Conservation (phyloP, 192 early-diverging fungal genomes). For the Entrophospora sp. region DNA sequence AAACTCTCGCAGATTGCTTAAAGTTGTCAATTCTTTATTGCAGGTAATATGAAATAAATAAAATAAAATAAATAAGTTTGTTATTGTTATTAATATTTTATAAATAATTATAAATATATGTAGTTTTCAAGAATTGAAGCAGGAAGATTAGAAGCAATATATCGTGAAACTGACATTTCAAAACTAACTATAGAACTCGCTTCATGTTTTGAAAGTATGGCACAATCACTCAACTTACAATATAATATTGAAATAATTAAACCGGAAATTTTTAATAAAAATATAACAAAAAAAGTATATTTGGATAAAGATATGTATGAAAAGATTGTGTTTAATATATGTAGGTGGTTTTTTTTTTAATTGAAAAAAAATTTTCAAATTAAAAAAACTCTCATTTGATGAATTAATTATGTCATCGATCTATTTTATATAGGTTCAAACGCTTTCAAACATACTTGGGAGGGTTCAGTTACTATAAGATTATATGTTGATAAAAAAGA, state of each 20-base stretch:
- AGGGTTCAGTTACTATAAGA: constrained; percentile 37
- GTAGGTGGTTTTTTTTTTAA: constrained; percentile 2
- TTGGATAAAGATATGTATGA: constrained; percentile 55
- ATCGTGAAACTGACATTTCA: constrained; percentile 32
- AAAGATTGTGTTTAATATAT: constrained; percentile 53
- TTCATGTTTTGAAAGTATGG: constrained; percentile 41
- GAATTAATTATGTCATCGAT: not conserved
- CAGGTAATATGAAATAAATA: not conserved
- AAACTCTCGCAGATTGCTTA: constrained; percentile 43
- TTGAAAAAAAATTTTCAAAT: not conserved
- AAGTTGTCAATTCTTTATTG: constrained; percentile 46
- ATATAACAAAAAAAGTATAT: constrained; percentile 19
- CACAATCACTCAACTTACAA: constrained; percentile 38
- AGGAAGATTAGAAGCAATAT: constrained; percentile 42
- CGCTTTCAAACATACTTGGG: constrained; percentile 39
- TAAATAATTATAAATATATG: not conserved
- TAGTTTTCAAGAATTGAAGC: constrained; percentile 47
- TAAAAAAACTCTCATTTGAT: not conserved
- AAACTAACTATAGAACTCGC: constrained; percentile 37
- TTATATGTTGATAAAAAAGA: constrained; percentile 34
- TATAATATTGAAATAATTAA: constrained; percentile 33
- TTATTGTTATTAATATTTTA: not conserved
- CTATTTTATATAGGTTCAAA: constrained; percentile 21
- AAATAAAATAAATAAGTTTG: not conserved
- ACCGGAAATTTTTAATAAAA: not conserved